phyloP scores from a whole-genome alignment of 78 protist genomes.

The Mantamonas sphyraenae region DNA sequence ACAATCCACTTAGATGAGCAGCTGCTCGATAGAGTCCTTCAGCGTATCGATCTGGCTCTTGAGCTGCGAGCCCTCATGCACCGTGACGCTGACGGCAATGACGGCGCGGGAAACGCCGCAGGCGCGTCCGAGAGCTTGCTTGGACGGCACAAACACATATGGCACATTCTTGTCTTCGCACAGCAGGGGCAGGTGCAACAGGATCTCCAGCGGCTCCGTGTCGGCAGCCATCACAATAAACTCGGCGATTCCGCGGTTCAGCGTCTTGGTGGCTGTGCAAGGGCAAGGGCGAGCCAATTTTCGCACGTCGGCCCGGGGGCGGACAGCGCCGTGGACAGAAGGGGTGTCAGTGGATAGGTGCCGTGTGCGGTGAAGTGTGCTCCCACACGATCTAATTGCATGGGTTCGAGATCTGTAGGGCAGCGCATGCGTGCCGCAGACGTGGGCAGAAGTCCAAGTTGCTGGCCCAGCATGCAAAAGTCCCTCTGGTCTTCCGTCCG shows the following conservation, averaged over 20 bases:
- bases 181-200: constrained; percentile 95
- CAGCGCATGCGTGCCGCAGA: too few species aligned
- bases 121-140: constrained; percentile 93
- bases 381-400: too few species aligned
- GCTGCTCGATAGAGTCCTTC: constrained; percentile 76
- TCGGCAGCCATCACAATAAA: constrained; percentile 96
- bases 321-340: neutral
- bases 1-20: constrained; percentile 39
- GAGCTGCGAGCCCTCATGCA: constrained; percentile 81
- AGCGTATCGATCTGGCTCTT: constrained; percentile 60
- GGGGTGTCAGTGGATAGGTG: neutral
- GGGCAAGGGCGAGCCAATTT: neutral
- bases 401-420: too few species aligned
- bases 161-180: constrained; percentile 99
- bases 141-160: constrained; percentile 91
- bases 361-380: neutral
- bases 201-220: constrained; percentile 96
- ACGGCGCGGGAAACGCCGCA: constrained; percentile 94
- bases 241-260: constrained; percentile 90
- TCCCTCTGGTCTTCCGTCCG: too few species aligned
- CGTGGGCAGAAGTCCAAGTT: too few species aligned
- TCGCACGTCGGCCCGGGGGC: neutral
- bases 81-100: constrained; percentile 79
- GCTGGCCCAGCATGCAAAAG: too few species aligned
- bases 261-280: constrained; percentile 88